Evolutionary conservation across 495 filamentous ascomycete genomes (phyloP).

Genomic region (Barbatosphaeria neglecta): DNA sequence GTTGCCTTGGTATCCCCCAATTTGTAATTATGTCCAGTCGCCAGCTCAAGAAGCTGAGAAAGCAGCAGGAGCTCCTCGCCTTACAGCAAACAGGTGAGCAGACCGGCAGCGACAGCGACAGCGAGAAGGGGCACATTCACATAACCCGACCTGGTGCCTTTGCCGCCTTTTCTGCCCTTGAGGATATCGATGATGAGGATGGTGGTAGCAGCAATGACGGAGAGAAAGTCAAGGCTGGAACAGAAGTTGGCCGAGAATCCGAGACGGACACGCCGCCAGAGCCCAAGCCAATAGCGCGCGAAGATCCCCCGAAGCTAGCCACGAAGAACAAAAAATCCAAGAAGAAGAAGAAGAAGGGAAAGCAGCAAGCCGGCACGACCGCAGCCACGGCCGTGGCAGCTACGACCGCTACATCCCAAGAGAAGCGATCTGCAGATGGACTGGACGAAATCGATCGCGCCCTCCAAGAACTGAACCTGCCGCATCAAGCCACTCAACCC

Average conservation of each 20-base stretch:
- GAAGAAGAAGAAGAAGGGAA: constrained; percentile 49
- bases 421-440: constrained; percentile 17
- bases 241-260: constrained; percentile 10
- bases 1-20: not conserved
- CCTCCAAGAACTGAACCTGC: constrained; percentile 49
- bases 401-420: not conserved
- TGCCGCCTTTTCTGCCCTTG: constrained; percentile 38
- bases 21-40: constrained; percentile 59
- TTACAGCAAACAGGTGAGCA: constrained; percentile 15
- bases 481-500: no score
- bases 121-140: constrained; percentile 23
- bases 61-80: constrained; percentile 48
- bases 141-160: constrained; percentile 31
- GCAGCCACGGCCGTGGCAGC: no score
- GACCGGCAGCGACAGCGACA: constrained; percentile 30
- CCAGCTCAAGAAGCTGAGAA: constrained; percentile 66
- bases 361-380: constrained; percentile 17
- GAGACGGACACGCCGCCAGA: constrained; percentile 27
- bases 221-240: constrained; percentile 27
- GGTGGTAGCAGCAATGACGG: constrained; percentile 33
- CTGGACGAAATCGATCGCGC: constrained; percentile 78
- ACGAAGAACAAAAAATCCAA: constrained; percentile 45
- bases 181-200: constrained; percentile 24
- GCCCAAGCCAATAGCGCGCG: no score
- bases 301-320: constrained; percentile 21